Evolutionary conservation across 352 stramenopile species (phyloP), one percentile per base, ranked within the genome.

Genomic region (Thraustochytrium sp.): DNA sequence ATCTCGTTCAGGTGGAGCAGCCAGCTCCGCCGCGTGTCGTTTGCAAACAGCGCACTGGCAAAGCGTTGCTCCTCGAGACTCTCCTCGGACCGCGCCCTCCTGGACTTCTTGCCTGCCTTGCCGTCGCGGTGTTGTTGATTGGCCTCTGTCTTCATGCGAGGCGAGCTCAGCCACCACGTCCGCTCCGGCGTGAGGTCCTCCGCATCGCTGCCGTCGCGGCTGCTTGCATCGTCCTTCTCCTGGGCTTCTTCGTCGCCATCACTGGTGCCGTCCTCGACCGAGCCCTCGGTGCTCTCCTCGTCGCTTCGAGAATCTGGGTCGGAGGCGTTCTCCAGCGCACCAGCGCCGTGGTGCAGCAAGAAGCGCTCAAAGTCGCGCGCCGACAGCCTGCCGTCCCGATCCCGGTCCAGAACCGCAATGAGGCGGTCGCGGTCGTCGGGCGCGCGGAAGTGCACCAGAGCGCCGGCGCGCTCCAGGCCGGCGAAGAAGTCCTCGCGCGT

Each of bases 21-120:
- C 74, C 74, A 82, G 38, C 51, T 82, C 42, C 78, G 48, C 8
- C 56, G 51, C 11, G 78, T 13, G 40, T 82, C 74, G 51, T 55
- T 65, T 16, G 26, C 53, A n/a, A 82, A 26, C 8, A 82, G 53
- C 23, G 31, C 18, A 11, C 11, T 44, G 2, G 3, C 74, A 48
- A 74, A 75, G 5, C 3, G 23, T 56, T 73, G n/a, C n/a, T n/a
- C n/a, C n/a, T n/a, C n/a, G n/a, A n/a, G n/a, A n/a, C n/a, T n/a
- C n/a, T n/a, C n/a, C n/a, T n/a, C n/a, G n/a, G n/a, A n/a, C n/a
- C n/a, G n/a, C n/a, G n/a, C n/a, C n/a, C n/a, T n/a, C n/a, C n/a
- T n/a, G n/a, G n/a, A n/a, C n/a, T n/a, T n/a, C n/a, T n/a, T n/a
- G n/a, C n/a, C n/a, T n/a, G n/a, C n/a, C n/a, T n/a, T n/a, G n/a